Evolutionary conservation across 106 monocot genomes (phyloP).

Genomic region (Dendrobium catenatum): DNA sequence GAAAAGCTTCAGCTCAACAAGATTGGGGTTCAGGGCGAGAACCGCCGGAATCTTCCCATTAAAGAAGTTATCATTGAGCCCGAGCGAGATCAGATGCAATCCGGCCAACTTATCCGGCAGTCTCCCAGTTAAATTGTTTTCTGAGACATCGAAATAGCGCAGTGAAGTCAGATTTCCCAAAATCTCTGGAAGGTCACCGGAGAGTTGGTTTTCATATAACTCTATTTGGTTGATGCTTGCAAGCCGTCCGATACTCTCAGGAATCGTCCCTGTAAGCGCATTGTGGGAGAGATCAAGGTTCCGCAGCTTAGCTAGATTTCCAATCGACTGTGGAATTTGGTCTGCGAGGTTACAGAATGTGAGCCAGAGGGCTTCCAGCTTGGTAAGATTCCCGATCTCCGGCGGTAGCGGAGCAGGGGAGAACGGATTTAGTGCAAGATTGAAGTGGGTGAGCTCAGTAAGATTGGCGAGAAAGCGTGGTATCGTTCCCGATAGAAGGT

Average conservation of each 20-base stretch:
- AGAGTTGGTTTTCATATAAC: constrained; percentile 34
- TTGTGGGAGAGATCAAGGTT: constrained; percentile 30
- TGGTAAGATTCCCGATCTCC: constrained; percentile 37
- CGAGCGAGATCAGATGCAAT: constrained; percentile 14
- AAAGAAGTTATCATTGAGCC: constrained; percentile 25
- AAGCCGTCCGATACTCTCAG: constrained; percentile 31
- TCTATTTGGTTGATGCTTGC: constrained; percentile 28
- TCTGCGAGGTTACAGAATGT: constrained; percentile 17
- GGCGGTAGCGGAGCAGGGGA: constrained; percentile 22
- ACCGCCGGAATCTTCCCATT: constrained; percentile 29
- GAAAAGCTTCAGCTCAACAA: constrained; percentile 35
- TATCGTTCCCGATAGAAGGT: constrained; percentile 39
- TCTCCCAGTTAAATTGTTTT: constrained; percentile 35
- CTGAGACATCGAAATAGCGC: constrained; percentile 25
- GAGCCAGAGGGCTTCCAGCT: constrained; percentile 32
- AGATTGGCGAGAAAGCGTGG: constrained; percentile 28
- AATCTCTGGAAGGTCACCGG: constrained; percentile 24
- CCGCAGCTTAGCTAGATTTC: constrained; percentile 22
- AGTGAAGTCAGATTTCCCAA: constrained; percentile 21
- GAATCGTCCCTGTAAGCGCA: constrained; percentile 33
- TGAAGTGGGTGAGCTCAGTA: constrained; percentile 18
- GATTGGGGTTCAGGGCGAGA: constrained; percentile 26
- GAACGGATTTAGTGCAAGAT: constrained; percentile 34
- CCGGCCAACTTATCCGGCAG: constrained; percentile 29
- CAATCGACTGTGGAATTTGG: constrained; percentile 31